Conservation (phyloP, 768 basidiomycete genomes). For the Tephrocybe rancida region DNA sequence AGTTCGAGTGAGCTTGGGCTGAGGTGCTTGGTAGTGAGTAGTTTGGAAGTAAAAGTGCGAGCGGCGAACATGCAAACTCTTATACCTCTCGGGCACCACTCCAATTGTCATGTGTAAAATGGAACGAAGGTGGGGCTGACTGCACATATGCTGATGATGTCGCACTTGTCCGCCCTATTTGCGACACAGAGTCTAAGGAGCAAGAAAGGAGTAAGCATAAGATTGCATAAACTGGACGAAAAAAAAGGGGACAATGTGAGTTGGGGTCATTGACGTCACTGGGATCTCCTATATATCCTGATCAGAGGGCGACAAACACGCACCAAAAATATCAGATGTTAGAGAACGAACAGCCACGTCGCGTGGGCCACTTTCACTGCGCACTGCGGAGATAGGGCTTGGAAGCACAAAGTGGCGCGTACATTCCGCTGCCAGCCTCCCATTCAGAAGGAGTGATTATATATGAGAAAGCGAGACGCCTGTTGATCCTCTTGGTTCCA, state of each 20-base stretch:
- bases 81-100: not conserved
- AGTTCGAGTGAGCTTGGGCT: not conserved
- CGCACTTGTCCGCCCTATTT: not conserved
- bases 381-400: too few relatives aligned
- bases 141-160: not conserved
- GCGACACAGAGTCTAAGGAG: not conserved
- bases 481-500: too few relatives aligned
- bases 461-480: too few relatives aligned
- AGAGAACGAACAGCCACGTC: too few relatives aligned
- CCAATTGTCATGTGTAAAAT: not conserved
- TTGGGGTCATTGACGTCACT: too few relatives aligned
- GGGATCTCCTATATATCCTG: too few relatives aligned
- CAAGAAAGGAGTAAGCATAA: not conserved
- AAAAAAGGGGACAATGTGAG: not conserved
- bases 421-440: too few relatives aligned
- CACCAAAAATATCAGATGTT: too few relatives aligned
- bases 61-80: not conserved
- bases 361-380: too few relatives aligned
- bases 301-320: too few relatives aligned
- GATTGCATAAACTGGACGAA: not conserved
- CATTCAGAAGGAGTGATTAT: too few relatives aligned
- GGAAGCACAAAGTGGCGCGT: too few relatives aligned
- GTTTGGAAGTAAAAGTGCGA: not conserved
- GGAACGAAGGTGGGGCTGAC: not conserved
- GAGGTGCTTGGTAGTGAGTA: not conserved